These are phyloP conservation scores for Coemansia sp. DNA, from an alignment of 192 early-diverging fungal species.

Conservation along the genomic window DNA sequence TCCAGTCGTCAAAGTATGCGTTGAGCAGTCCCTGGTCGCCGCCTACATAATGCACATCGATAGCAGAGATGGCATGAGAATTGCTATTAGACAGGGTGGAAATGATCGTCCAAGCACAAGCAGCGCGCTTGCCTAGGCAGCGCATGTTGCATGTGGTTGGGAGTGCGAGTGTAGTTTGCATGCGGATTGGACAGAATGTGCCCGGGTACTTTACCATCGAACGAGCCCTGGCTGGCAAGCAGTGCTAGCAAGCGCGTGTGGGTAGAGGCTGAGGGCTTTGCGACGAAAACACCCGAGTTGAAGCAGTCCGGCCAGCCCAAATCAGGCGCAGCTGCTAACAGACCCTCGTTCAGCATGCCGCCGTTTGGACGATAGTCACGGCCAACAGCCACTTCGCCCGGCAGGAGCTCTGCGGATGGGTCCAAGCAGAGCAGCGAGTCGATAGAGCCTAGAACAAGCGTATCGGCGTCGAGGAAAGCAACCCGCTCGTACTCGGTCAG, in stretches of 20 bases:
- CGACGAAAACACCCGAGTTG: conserved; percentile 89
- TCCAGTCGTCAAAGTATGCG: conserved; percentile 80
- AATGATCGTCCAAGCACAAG: neutral
- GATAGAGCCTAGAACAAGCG: conserved; percentile 74
- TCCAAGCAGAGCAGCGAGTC: conserved; percentile 69
- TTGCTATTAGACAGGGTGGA: neutral
- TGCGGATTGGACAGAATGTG: conserved; percentile 1
- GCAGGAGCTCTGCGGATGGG: neutral
- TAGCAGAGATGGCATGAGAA: conserved; percentile 3
- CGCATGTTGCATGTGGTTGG: conserved; percentile 5
- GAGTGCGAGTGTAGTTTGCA: neutral
- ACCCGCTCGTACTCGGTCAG: conserved; percentile 73
- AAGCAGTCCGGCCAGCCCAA: conserved; percentile 98
- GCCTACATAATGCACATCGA: conserved; percentile 53
- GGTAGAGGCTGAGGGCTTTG: conserved; percentile 45
- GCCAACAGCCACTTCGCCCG: conserved; percentile 14
- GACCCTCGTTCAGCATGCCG: conserved; percentile 52
- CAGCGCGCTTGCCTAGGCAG: neutral
- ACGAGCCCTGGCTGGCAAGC: conserved; percentile 59
- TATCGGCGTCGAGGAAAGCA: conserved; percentile 88
- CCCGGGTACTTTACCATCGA: conserved; percentile 73
- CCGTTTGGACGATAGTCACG: conserved; percentile 37
- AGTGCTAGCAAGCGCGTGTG: conserved; percentile 43
- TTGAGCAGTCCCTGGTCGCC: conserved; percentile 96
- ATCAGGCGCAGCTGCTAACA: conserved; percentile 89